Evolutionary conservation across 2,329 filamentous ascomycete genomes (phyloP).

Genomic region (Beauveria rudraprayagi): DNA sequence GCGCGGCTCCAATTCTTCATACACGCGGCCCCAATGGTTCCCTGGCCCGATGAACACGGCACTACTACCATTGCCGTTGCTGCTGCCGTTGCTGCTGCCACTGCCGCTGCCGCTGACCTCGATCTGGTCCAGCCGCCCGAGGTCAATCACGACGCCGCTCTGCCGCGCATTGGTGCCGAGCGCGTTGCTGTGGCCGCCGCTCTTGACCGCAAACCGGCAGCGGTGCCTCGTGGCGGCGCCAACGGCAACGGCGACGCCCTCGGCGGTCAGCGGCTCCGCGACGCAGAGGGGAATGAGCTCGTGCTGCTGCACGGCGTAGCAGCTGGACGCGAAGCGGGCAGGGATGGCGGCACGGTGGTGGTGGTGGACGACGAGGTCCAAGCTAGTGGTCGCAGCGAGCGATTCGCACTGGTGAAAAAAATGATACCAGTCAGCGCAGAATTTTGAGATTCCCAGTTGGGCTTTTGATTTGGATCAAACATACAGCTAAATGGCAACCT

Average conservation of each 20-base stretch:
- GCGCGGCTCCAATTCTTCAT: neutral
- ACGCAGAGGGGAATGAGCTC: neutral
- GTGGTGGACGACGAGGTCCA: neutral
- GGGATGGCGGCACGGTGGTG: neutral
- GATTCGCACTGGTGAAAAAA: neutral
- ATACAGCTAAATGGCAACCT: neutral
- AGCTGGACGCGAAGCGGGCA: neutral
- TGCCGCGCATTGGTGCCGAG: neutral
- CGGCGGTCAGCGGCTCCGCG: neutral
- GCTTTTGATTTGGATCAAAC: neutral
- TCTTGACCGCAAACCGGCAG: slow-evolving; percentile 1
- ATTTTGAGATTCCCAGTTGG: too few species aligned
- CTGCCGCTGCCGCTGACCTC: neutral
- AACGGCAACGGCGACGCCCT: neutral
- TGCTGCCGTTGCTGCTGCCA: too few species aligned
- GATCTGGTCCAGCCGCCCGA: neutral
- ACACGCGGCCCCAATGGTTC: neutral
- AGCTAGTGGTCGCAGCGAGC: neutral
- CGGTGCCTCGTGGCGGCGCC: neutral
- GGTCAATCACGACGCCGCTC: neutral
- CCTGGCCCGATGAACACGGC: neutral
- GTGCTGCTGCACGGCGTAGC: slow-evolving; percentile 1
- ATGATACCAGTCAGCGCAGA: too few species aligned
- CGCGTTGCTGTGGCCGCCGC: slow-evolving; percentile 1
- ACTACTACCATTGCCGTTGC: too few species aligned